Percentiles rank a stretch among this genome's conserved stretches.
Conservation (phyloP, 2,329 filamentous ascomycete species). For the Grosmannia penicillata region DNA sequence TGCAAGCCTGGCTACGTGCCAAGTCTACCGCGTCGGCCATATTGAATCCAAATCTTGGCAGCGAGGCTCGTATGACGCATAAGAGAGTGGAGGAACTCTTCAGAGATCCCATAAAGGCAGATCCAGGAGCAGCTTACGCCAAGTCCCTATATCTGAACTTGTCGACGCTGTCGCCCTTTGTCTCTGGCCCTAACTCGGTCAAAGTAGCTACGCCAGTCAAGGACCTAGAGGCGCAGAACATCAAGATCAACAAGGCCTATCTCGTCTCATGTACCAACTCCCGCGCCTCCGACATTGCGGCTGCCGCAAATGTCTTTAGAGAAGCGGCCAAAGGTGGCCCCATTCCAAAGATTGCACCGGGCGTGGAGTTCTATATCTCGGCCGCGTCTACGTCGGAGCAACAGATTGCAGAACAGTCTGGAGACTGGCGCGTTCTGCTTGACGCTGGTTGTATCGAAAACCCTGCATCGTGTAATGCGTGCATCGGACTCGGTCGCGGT, state of each 20-base stretch:
- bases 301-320: constrained; percentile 73
- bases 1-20: constrained; percentile 58
- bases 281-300: constrained; percentile 63
- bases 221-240: constrained; percentile 58
- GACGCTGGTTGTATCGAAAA: constrained; percentile 64
- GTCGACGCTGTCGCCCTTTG: constrained; percentile 67
- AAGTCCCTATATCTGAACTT: constrained; percentile 74
- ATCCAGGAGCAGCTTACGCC: constrained; percentile 65
- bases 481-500: constrained; percentile 65
- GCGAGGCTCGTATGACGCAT: constrained; percentile 52
- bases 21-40: constrained; percentile 64
- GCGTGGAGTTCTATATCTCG: constrained; percentile 79
- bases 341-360: constrained; percentile 54
- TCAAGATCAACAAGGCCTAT: constrained; percentile 72
- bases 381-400: constrained; percentile 74
- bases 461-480: constrained; percentile 65
- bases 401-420: constrained; percentile 57
- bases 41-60: constrained; percentile 26
- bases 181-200: constrained; percentile 81
- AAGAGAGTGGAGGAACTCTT: constrained; percentile 58
- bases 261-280: constrained; percentile 85
- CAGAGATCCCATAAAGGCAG: constrained; percentile 50
- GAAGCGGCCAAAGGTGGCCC: constrained; percentile 54
- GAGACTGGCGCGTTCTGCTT: constrained; percentile 73
- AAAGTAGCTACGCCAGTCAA: constrained; percentile 69